A percentile compares a stretch with the other conserved stretches of the same genome.
These are phyloP conservation scores for Trichoderma sp. DNA, from an alignment of 2,329 filamentous ascomycete species.

Conservation along the genomic window DNA sequence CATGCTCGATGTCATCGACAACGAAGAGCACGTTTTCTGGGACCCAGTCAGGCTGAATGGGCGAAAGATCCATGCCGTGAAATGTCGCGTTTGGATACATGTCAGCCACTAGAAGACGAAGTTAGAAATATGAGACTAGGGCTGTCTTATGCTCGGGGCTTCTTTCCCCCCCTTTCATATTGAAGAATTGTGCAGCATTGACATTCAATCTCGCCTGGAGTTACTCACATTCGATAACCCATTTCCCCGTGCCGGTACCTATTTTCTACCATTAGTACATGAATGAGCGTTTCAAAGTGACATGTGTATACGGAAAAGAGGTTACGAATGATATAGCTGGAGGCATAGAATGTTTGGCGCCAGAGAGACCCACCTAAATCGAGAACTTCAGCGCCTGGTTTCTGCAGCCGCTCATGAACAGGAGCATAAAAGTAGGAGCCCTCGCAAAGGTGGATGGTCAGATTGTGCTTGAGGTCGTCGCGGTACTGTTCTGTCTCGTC, in stretches of 20 bases:
- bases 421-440: slow-evolving; percentile 45
- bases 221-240: slow-evolving; percentile 49
- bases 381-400: slow-evolving; percentile 43
- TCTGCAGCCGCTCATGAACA: slow-evolving; percentile 35
- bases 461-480: slow-evolving; percentile 41
- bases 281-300: neutral
- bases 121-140: neutral
- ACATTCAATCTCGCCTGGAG: neutral
- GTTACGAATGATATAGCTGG: neutral
- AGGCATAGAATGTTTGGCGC: neutral
- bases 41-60: slow-evolving; percentile 51
- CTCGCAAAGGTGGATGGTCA: slow-evolving; percentile 40
- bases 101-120: slow-evolving; percentile 43
- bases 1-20: slow-evolving; percentile 51
- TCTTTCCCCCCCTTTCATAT: neutral
- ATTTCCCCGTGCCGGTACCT: slow-evolving; percentile 52
- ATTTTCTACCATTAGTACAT: slow-evolving; percentile 10
- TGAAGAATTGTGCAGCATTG: neutral
- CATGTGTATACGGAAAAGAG: neutral
- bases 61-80: slow-evolving; percentile 50
- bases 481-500: slow-evolving; percentile 43
- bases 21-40: slow-evolving; percentile 51
- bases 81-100: slow-evolving; percentile 43
- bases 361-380: slow-evolving; percentile 42
- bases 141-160: neutral